These are phyloP conservation scores for Venturia effusa DNA, from an alignment of 2,329 filamentous ascomycete species.

Conservation along the genomic window DNA sequence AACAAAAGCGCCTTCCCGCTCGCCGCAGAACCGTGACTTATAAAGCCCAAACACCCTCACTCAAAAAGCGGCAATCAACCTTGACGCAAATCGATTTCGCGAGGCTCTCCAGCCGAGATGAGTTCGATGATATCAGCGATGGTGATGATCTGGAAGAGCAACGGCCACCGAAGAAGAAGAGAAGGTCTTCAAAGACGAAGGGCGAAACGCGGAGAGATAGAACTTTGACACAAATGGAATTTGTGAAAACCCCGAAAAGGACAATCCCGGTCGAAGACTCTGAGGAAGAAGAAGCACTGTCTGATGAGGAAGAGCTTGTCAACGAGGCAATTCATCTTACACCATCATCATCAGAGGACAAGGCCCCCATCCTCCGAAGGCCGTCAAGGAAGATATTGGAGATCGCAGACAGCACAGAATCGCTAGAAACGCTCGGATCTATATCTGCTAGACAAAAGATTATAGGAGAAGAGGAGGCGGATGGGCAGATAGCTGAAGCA, in stretches of 20 bases:
- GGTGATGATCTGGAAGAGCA: not conserved
- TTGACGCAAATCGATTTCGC: conserved; percentile 6
- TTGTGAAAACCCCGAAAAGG: not conserved
- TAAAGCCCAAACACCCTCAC: not conserved
- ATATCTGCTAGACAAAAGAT: not conserved
- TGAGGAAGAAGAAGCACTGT: not conserved
- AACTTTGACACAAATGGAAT: conserved; percentile 8
- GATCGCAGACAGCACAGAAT: not conserved
- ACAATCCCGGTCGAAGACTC: not conserved
- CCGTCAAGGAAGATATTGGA: not conserved
- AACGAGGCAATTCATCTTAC: not conserved
- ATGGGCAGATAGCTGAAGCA: not conserved
- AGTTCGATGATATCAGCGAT: not conserved
- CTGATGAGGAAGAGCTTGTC: not conserved
- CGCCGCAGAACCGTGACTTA: not conserved
- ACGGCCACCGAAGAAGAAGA: not conserved
- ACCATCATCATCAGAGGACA: not conserved
- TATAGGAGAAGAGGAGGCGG: not conserved
- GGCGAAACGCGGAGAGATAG: not conserved
- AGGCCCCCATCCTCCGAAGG: not conserved
- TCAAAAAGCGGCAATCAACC: not conserved
- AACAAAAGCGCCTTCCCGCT: not conserved
- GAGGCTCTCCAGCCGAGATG: not conserved
- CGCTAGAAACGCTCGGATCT: not conserved
- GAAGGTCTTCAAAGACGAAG: not conserved